Evolutionary conservation across 2,329 filamentous ascomycete genomes (phyloP), one percentile per base, ranked within the genome.

Genomic region (Epichloe hybrida): DNA sequence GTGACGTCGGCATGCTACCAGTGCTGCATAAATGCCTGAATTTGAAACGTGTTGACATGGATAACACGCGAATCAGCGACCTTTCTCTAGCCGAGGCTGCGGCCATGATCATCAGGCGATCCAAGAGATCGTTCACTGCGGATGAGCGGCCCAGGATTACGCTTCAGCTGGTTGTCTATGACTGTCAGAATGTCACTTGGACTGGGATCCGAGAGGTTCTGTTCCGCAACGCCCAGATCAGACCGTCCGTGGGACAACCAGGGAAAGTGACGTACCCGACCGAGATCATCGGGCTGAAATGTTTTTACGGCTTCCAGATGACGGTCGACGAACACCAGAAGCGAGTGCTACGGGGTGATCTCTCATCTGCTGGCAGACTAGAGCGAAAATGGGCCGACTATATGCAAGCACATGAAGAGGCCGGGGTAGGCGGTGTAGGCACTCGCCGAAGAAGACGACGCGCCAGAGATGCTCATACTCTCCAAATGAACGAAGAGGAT

Each of bases 251-350:
- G 21, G 66, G 65, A 9, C 64, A 68, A 21, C 61, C 67, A 13
- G 62, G 60, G 35, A 61, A 59, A 46, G 58, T 74, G 9, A 76
- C 76, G 0, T 90, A 83, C 58, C 86, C 88, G 0, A 79, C 80
- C 1, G 84, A 95, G 62, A 80, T 94, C 52, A 88, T 97, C 53
- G 75, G 81, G 5, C 75, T 97, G 42, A 96, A 95, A 66, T 95
- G 89, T 67, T 97, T 91, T 71, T 95, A 95, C 65, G 88, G 86
- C 41, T 96, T 88, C 80, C 91, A 97, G 68, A 87, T 88, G 69
- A 96, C 89, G 0, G 89, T 96, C 4, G 86, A 96, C 57, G 89
- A 96, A 65, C 91, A 97, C 66, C 89, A 83, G 49, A 91, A 90
- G 69, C 80, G 90, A 4, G 87, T 96, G 0, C 66, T 95, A 48